Conservation (phyloP, 345 rosid species). For the Ricinus communis region DNA sequence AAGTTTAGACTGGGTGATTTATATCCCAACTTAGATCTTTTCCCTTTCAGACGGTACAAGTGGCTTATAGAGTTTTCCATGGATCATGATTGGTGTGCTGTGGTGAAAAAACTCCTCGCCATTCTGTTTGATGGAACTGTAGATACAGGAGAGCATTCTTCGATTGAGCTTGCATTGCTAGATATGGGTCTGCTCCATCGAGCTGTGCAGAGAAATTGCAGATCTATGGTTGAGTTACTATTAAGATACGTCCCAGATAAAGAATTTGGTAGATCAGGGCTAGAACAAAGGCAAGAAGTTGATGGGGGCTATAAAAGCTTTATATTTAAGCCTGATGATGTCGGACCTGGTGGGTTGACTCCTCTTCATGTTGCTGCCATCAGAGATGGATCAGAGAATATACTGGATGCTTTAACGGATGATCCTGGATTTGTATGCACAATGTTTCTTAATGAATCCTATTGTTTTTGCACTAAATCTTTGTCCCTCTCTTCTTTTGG, state of each 20-base stretch:
- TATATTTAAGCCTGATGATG: slow-evolving; percentile 81
- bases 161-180: slow-evolving; percentile 47
- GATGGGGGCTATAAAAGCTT: slow-evolving; percentile 25
- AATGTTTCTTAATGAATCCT: slow-evolving; percentile 1
- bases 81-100: slow-evolving; percentile 95
- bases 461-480: background rate
- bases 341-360: slow-evolving; percentile 88
- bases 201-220: slow-evolving; percentile 87
- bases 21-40: slow-evolving; percentile 62
- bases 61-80: slow-evolving; percentile 90
- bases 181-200: slow-evolving; percentile 87
- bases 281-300: slow-evolving; percentile 18
- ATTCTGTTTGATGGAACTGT: slow-evolving; percentile 69
- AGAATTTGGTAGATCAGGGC: slow-evolving; percentile 6
- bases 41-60: slow-evolving; percentile 69
- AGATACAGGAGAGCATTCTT: slow-evolving; percentile 52
- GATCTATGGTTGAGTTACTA: slow-evolving; percentile 74
- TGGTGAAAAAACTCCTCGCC: slow-evolving; percentile 74
- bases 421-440: slow-evolving; percentile 76
- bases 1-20: slow-evolving; percentile 50
- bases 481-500: background rate
- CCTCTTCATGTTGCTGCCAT: slow-evolving; percentile 98
- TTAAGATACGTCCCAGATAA: slow-evolving; percentile 58
- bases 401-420: slow-evolving; percentile 76
- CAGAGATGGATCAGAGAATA: slow-evolving; percentile 83